Conservation (phyloP, 1,284 basidiomycete genomes). For the Ganoderma resinaceum region DNA sequence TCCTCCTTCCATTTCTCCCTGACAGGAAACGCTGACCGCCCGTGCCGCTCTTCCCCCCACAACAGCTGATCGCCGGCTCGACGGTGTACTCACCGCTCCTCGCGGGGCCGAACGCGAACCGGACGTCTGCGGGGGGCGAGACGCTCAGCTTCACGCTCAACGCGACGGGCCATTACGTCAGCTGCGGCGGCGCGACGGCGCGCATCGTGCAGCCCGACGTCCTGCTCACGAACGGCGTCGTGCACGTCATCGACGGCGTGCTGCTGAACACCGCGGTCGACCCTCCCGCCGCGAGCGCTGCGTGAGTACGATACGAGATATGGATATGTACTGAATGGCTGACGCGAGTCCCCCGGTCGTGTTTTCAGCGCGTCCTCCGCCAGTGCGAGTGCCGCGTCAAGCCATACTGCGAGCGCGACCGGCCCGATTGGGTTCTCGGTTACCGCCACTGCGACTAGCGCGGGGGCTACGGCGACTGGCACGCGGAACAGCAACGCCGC, state of each 20-base stretch:
- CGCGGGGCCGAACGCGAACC: conserved; percentile 37
- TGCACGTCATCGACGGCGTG: conserved; percentile 74
- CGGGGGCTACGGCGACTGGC: background rate
- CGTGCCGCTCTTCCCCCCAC: background rate
- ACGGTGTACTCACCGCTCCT: conserved; percentile 69
- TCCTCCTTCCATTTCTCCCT: conserved; percentile 9
- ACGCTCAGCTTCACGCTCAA: conserved; percentile 61
- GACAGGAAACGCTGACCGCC: background rate
- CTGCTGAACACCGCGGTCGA: conserved; percentile 62
- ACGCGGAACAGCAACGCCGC: background rate
- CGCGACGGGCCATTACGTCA: conserved; percentile 67
- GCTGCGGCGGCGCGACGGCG: conserved; percentile 59
- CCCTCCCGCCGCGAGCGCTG: conserved; percentile 59
- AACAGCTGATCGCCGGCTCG: conserved; percentile 73
- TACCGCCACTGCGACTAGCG: conserved; percentile 6
- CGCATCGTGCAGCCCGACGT: conserved; percentile 69
- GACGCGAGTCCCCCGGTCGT: background rate
- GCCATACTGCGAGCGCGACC: conserved; percentile 19
- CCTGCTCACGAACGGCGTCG: conserved; percentile 73
- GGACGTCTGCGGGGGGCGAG: conserved; percentile 69
- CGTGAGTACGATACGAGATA: conserved; percentile 47
- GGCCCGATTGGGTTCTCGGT: conserved; percentile 29
- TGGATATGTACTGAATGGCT: background rate
- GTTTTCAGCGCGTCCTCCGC: conserved; percentile 26
- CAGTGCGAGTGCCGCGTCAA: conserved; percentile 24